Conservation (phyloP, 768 basidiomycete genomes). For the Boletus pseudopeckii region DNA sequence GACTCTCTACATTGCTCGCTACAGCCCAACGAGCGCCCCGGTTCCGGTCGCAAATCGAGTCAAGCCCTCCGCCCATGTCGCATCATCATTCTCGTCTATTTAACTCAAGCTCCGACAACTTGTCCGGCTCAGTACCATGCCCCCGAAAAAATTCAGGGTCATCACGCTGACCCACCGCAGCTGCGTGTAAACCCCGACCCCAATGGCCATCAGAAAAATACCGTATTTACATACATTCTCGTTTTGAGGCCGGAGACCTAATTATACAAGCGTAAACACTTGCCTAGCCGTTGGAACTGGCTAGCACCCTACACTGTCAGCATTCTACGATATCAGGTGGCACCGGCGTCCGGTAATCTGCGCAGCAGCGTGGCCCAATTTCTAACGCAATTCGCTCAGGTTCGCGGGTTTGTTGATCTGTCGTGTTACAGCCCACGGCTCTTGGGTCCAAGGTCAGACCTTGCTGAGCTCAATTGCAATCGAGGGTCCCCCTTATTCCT, state of each 20-base stretch:
- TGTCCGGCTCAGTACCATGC: slow-evolving; percentile 4
- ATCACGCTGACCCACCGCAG: slow-evolving; percentile 14
- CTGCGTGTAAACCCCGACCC: slow-evolving; percentile 23
- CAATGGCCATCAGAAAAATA: too few species aligned
- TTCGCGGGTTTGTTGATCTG: slow-evolving; percentile 9
- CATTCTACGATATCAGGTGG: slow-evolving; percentile 2
- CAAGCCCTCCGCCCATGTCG: slow-evolving; percentile 31
- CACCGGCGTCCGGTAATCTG: slow-evolving; percentile 8
- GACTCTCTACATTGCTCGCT: neutral
- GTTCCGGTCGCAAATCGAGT: slow-evolving; percentile 2
- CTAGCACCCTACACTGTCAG: too few species aligned
- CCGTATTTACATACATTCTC: neutral
- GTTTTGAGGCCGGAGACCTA: slow-evolving; percentile 7
- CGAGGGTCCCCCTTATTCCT: slow-evolving; percentile 10
- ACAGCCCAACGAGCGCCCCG: slow-evolving; percentile 5
- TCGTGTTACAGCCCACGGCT: slow-evolving; percentile 4
- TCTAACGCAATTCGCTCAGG: slow-evolving; percentile 14
- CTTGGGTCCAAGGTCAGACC: neutral
- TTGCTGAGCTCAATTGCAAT: slow-evolving; percentile 15
- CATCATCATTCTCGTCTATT: slow-evolving; percentile 19
- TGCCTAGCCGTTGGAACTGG: slow-evolving; percentile 5
- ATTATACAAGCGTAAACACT: slow-evolving; percentile 10
- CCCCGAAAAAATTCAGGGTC: slow-evolving; percentile 22
- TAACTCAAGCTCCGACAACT: slow-evolving; percentile 21
- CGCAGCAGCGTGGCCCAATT: slow-evolving; percentile 18